Conservation (phyloP, 768 basidiomycete species). For the Termitomyces sp. region DNA sequence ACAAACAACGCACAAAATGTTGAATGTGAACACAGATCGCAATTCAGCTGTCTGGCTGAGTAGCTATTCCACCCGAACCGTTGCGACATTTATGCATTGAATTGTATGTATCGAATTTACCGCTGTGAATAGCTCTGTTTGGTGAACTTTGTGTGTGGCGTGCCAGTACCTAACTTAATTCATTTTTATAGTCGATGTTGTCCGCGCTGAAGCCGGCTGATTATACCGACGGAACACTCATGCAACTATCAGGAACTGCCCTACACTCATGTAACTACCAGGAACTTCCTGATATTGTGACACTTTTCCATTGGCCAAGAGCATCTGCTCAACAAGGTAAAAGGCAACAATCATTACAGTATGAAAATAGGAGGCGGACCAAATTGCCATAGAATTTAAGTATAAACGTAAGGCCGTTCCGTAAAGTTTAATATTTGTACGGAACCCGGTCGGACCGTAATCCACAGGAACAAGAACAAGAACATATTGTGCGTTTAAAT, state of each 20-base stretch:
- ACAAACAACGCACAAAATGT: neutral
- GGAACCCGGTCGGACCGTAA: too few species aligned
- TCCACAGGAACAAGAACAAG: too few species aligned
- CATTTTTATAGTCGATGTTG: too few species aligned
- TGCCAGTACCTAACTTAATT: neutral
- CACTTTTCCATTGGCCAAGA: too few species aligned
- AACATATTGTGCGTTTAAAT: too few species aligned
- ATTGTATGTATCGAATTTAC: neutral
- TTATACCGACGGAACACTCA: too few species aligned
- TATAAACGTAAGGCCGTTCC: neutral
- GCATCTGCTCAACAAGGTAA: neutral
- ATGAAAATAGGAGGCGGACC: neutral
- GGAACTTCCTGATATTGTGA: too few species aligned
- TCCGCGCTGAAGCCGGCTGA: neutral
- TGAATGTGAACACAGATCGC: neutral
- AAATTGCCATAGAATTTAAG: neutral
- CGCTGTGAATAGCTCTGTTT: neutral
- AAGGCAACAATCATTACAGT: neutral
- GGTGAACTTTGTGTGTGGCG: neutral
- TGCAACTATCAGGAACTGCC: too few species aligned
- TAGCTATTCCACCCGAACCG: neutral
- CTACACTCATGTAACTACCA: too few species aligned
- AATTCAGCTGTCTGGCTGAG: neutral
- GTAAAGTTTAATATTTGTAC: neutral
- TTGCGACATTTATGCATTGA: too few species aligned